Conservation (phyloP, 2,329 filamentous ascomycete genomes). For the Diaporthe sp. region DNA sequence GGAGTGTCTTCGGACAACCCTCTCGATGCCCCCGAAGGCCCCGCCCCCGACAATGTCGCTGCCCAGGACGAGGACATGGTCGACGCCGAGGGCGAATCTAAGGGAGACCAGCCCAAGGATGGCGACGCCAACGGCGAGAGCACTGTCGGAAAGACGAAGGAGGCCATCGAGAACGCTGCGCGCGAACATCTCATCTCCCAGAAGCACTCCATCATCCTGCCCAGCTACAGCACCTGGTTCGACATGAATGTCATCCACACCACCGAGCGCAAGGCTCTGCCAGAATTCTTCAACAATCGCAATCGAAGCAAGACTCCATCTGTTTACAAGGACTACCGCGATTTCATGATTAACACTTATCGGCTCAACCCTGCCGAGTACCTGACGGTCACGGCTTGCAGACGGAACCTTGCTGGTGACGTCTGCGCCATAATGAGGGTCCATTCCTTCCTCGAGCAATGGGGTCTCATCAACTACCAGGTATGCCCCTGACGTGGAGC, state of each 20-base stretch:
- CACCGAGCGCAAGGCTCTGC: conserved; percentile 93
- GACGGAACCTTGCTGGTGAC: conserved; percentile 94
- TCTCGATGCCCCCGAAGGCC: conserved; percentile 77
- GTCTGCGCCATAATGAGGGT: conserved; percentile 99
- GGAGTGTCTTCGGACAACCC: conserved; percentile 71
- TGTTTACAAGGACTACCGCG: conserved; percentile 98
- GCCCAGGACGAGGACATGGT: conserved; percentile 87
- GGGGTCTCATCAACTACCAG: conserved; percentile 99
- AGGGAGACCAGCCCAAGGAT: conserved; percentile 59
- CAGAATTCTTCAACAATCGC: conserved; percentile 98
- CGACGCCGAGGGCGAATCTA: conserved; percentile 62
- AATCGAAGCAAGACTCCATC: conserved; percentile 98
- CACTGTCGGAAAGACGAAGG: conserved; percentile 75
- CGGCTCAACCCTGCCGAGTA: conserved; percentile 96
- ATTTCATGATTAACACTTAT: conserved; percentile 99
- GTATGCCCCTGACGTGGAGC: conserved; percentile 62
- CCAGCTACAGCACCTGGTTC: conserved; percentile 99
- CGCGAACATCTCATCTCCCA: conserved; percentile 93
- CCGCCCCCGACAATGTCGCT: conserved; percentile 72
- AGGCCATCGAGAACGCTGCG: conserved; percentile 85
- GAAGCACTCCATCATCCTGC: conserved; percentile 94
- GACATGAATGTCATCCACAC: conserved; percentile 95
- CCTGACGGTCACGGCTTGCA: conserved; percentile 94
- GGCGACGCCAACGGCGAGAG: conserved; percentile 64
- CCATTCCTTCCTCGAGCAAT: conserved; percentile 97